phyloP scores from a whole-genome alignment of 2,329 filamentous ascomycete genomes.

The Fusarium praegraminearum region DNA sequence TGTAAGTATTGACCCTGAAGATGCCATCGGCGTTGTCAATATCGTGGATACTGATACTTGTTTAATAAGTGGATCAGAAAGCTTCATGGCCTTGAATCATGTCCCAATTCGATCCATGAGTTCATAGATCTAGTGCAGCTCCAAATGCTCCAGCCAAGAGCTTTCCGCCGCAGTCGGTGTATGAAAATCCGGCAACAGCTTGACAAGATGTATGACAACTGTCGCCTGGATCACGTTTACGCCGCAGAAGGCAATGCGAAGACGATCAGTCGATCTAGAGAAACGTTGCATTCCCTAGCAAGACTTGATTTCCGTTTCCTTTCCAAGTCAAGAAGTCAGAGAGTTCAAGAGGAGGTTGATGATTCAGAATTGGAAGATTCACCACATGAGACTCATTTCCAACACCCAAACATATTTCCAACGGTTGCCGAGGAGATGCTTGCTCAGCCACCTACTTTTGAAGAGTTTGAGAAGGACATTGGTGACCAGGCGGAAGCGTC shows the following conservation, averaged over 20 bases:
- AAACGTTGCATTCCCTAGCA: too few species aligned
- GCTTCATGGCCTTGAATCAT: background rate
- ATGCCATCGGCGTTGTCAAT: accelerated
- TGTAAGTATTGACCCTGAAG: background rate
- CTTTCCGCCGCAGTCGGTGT: background rate
- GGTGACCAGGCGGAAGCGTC: background rate
- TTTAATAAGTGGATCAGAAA: background rate
- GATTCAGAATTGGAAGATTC: too few species aligned
- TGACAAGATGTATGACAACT: background rate
- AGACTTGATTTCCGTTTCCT: too few species aligned
- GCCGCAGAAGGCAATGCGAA: background rate
- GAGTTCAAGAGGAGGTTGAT: too few species aligned
- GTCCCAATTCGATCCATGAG: background rate
- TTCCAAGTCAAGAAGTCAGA: too few species aligned
- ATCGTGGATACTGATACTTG: background rate
- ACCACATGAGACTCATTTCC: background rate
- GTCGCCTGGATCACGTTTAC: background rate
- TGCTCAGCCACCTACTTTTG: background rate
- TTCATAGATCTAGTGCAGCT: background rate
- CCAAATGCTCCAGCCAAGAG: background rate
- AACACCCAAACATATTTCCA: background rate
- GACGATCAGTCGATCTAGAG: too few species aligned
- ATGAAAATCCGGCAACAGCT: background rate
- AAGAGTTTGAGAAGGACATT: background rate
- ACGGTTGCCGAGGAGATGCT: background rate